phyloP scores from a whole-genome alignment of 106 monocot species.

The Ottelia alismoides region DNA sequence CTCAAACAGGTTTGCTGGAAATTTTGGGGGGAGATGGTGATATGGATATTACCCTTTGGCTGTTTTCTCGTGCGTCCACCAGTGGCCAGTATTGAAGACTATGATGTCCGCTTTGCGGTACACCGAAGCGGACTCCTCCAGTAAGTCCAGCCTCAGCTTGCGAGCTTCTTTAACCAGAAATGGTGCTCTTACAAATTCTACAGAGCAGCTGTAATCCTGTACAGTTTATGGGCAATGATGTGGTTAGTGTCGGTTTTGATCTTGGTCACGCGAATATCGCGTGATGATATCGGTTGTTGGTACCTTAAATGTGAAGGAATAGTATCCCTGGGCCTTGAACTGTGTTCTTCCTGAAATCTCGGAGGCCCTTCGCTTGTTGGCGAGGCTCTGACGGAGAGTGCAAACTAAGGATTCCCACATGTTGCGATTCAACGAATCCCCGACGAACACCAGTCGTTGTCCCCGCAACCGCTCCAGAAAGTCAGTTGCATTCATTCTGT shows the following conservation, averaged over 20 bases:
- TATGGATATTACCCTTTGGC: conserved; percentile 68
- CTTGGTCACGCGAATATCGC: background rate
- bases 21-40: too few species aligned
- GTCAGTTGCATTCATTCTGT: conserved; percentile 69
- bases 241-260: background rate
- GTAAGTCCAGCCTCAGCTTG: conserved; percentile 56
- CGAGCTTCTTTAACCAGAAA: conserved; percentile 71
- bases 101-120: conserved; percentile 55
- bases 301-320: conserved; percentile 76
- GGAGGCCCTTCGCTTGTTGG: conserved; percentile 44
- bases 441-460: conserved; percentile 68
- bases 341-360: conserved; percentile 48
- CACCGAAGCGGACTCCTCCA: conserved; percentile 43
- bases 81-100: too few species aligned
- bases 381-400: conserved; percentile 46
- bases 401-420: conserved; percentile 92
- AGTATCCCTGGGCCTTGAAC: conserved; percentile 63
- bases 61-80: conserved; percentile 75
- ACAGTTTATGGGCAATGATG: background rate
- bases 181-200: conserved; percentile 66
- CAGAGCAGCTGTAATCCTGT: conserved; percentile 60
- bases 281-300: too few species aligned
- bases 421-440: conserved; percentile 70
- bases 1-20: too few species aligned
- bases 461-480: conserved; percentile 61